Evolutionary conservation across 805 yeast species (phyloP).

Genomic region (Yarrowia deformans): DNA sequence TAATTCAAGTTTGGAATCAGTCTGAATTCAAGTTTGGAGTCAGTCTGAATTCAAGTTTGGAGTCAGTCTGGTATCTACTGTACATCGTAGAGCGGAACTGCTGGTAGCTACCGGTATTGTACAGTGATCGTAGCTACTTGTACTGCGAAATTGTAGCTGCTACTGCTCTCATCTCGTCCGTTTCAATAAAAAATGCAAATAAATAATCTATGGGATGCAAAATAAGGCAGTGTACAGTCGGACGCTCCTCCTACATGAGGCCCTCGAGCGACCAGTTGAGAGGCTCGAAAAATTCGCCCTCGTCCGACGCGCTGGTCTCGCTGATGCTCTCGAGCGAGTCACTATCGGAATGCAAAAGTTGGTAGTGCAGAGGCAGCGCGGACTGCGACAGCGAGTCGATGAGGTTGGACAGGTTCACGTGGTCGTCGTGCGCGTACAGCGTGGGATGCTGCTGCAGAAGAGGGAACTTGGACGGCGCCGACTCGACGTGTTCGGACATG

Average conservation of each 20-base stretch:
- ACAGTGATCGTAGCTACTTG: too few species aligned
- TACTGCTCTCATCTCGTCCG: too few species aligned
- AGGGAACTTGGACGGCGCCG: slow-evolving; percentile 9
- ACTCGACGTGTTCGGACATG: not conserved
- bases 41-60: too few species aligned
- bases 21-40: too few species aligned
- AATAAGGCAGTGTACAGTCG: not conserved
- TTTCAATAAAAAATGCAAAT: too few species aligned
- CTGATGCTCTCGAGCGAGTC: slow-evolving; percentile 15
- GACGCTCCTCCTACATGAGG: not conserved
- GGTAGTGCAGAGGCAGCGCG: slow-evolving; percentile 30
- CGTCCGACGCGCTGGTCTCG: slow-evolving; percentile 31
- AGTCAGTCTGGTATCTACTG: too few species aligned
- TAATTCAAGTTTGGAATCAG: too few species aligned
- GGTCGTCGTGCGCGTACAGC: slow-evolving; percentile 70
- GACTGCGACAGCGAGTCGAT: slow-evolving; percentile 99
- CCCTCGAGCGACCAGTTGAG: slow-evolving; percentile 32
- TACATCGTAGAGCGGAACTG: too few species aligned
- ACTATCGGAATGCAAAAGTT: slow-evolving; percentile 26
- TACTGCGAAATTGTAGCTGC: too few species aligned
- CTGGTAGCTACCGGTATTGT: too few species aligned
- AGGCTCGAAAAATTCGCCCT: slow-evolving; percentile 29
- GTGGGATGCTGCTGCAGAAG: slow-evolving; percentile 27
- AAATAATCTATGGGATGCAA: slow-evolving; percentile 31
- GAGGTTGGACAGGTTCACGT: slow-evolving; percentile 90